Base-by-base conservation (phyloP, 1,139 yeast genomes). In the Candida gigantensis region DNA sequence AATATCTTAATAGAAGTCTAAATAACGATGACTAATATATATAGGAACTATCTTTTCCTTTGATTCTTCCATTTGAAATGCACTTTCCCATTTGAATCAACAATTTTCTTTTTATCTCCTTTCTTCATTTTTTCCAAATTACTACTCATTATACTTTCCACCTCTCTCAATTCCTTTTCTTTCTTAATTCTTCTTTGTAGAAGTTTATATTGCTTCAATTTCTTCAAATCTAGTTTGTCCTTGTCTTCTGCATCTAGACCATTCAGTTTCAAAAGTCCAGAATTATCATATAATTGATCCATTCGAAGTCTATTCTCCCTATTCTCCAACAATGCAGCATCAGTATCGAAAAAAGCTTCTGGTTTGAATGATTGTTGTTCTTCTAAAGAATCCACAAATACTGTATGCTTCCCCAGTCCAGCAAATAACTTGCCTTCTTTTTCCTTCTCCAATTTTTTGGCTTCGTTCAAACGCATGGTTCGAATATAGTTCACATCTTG, bases 71-170 rank as follows among this genome's bases (percentile, higher is more conserved):
- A 90, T 65, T 86, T 86, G 66, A 77, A 90, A n/a, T 72, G 69
- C 1, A 75, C 75, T 42, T 74, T 74, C 3, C 97, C 97, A 30
- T 77, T 72, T 10, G 71, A 62, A 39, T 73, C 82, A 5, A 74
- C 69, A 3, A 83, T 57, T 67, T 89, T 90, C 72, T 84, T 85
- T 63, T 85, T 87, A 42, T 79, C 79, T 0, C 97, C 97, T 48
- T 82, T 84, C 58, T 87, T 87, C 96, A 90, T 87, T 42, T 89
- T 74, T 55, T 90, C 95, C 42, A 85, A 77, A 51, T 89, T 94
- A 42, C 75, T 54, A 39, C 83, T 86, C 81, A 89, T 81, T 51
- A 81, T 77, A 32, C 72, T 71, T 53, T 86, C 86, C 11, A 90
- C 87, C 41, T 75, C 74, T 32, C 70, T 68, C 46, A 92, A 70